Evolutionary conservation across 202 grass and related monocot genomes (phyloP).

Genomic region (Musa balbisiana): DNA sequence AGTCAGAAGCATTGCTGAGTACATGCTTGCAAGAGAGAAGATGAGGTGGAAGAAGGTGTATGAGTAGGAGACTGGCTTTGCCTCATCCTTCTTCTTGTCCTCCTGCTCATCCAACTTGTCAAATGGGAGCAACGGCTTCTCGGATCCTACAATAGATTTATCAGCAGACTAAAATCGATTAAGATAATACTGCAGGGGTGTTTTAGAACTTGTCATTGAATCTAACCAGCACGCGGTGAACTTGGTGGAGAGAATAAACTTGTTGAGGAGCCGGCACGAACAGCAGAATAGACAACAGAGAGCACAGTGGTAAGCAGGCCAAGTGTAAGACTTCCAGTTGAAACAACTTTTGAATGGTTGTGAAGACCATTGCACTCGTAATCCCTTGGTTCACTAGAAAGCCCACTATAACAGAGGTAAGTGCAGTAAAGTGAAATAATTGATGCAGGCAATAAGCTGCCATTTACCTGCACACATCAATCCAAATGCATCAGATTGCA

Average conservation of each 20-base stretch:
- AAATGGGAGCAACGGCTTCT: constrained; percentile 89
- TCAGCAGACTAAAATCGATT: constrained; percentile 1
- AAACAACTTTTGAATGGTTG: constrained; percentile 88
- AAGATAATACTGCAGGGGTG: neutral
- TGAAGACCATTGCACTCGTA: constrained; percentile 94
- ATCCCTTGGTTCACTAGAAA: constrained; percentile 94
- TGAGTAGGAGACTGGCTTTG: constrained; percentile 75
- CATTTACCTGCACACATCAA: constrained; percentile 59
- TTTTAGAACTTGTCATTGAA: constrained; percentile 12
- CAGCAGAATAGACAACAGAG: constrained; percentile 96
- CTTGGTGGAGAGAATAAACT: constrained; percentile 58
- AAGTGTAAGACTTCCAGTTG: constrained; percentile 74
- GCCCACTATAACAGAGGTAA: constrained; percentile 86
- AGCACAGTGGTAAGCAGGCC: constrained; percentile 79
- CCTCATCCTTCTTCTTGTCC: constrained; percentile 51
- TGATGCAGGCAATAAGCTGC: constrained; percentile 88
- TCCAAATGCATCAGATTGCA: neutral
- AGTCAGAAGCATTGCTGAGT: constrained; percentile 87
- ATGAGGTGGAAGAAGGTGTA: constrained; percentile 99
- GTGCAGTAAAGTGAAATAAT: constrained; percentile 81
- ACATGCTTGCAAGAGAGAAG: constrained; percentile 99
- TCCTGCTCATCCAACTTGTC: constrained; percentile 66
- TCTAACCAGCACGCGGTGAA: constrained; percentile 74
- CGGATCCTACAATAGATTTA: constrained; percentile 36
- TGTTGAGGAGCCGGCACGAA: constrained; percentile 89